Conservation (phyloP, 2,329 filamentous ascomycete species). For the Beauveria scarabaeidicola region DNA sequence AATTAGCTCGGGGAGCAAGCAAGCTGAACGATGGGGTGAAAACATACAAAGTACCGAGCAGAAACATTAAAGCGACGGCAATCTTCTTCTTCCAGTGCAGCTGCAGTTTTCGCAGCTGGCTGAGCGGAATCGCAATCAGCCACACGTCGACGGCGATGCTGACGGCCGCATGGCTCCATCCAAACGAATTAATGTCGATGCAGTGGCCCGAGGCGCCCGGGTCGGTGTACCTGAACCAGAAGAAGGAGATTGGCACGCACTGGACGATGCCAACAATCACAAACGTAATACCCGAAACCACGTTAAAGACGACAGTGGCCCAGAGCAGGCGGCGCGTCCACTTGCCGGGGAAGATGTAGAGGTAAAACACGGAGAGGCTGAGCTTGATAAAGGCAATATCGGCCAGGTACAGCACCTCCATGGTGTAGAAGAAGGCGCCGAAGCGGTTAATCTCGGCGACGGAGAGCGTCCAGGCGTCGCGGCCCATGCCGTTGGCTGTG, state of each 20-base stretch:
- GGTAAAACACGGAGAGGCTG: conserved; percentile 46
- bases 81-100: conserved; percentile 41
- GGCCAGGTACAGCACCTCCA: conserved; percentile 38
- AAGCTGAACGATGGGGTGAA: neutral
- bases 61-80: conserved; percentile 41
- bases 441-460: conserved; percentile 34
- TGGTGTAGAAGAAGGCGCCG: conserved; percentile 33
- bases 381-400: conserved; percentile 40
- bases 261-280: conserved; percentile 39
- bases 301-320: conserved; percentile 32
- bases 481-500: conserved; percentile 35
- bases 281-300: conserved; percentile 33
- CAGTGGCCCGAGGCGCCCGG: conserved; percentile 36
- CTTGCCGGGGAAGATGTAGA: conserved; percentile 41
- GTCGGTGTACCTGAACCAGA: conserved; percentile 45
- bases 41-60: conserved; percentile 37
- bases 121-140: conserved; percentile 43
- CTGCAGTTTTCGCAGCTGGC: conserved; percentile 33
- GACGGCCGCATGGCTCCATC: conserved; percentile 42
- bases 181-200: conserved; percentile 38
- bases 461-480: conserved; percentile 44
- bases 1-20: neutral
- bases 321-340: conserved; percentile 32
- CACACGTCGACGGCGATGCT: conserved; percentile 44
- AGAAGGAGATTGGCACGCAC: conserved; percentile 41